These are phyloP conservation scores for Lepraria neglecta DNA, from an alignment of 495 filamentous ascomycete species.

Conservation along the genomic window DNA sequence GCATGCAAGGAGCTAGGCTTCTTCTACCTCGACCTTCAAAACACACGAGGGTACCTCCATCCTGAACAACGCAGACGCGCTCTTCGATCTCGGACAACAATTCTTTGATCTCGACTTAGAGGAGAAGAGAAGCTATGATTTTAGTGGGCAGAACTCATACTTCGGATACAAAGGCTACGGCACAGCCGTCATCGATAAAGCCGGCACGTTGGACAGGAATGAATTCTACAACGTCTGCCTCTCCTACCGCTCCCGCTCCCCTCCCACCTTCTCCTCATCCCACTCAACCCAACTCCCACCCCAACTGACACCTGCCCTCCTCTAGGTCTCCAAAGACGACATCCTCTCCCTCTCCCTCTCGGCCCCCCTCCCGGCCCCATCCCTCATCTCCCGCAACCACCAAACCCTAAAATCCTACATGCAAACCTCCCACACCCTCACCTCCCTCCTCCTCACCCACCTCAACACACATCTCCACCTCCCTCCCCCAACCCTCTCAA, in stretches of 20 bases:
- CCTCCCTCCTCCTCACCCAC: conserved; percentile 42
- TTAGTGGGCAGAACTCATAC: conserved; percentile 37
- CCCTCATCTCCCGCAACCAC: conserved; percentile 37
- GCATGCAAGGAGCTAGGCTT: conserved; percentile 53
- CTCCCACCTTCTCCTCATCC: conserved; percentile 17
- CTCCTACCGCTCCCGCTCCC: conserved; percentile 17
- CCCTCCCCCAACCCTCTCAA: conserved; percentile 40
- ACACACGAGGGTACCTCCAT: conserved; percentile 37
- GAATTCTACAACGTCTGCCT: conserved; percentile 57
- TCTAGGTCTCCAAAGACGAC: conserved; percentile 41
- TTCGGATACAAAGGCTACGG: conserved; percentile 55
- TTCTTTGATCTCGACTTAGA: conserved; percentile 46
- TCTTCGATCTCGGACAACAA: conserved; percentile 42
- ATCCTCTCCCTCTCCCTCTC: conserved; percentile 43
- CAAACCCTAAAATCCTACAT: conserved; percentile 42
- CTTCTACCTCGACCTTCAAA: conserved; percentile 55
- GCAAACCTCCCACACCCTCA: conserved; percentile 42
- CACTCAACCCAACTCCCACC: no score
- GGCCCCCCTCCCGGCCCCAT: conserved; percentile 40
- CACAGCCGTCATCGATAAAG: conserved; percentile 42
- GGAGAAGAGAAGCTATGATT: conserved; percentile 50
- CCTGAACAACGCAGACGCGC: conserved; percentile 38
- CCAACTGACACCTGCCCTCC: neutral
- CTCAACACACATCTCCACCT: conserved; percentile 48
- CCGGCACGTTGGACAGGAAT: conserved; percentile 50